Percentiles rank a stretch among this genome's conserved stretches.
Conservation (phyloP, 306 rosid genomes). For the Vachellia pachyceras region DNA sequence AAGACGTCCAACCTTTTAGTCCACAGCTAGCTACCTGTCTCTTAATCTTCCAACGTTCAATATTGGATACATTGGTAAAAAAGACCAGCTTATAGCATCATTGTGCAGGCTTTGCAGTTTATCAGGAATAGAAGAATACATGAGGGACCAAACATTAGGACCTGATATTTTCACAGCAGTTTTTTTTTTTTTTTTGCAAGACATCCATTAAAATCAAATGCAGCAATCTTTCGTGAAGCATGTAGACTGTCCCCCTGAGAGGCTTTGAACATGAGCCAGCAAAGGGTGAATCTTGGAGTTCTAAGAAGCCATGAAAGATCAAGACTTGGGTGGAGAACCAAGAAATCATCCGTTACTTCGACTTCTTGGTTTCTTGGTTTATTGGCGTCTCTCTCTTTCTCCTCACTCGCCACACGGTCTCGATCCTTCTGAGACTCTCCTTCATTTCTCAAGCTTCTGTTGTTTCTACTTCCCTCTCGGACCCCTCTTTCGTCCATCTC, state of each 20-base stretch:
- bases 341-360: no score
- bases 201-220: constrained; percentile 98
- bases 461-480: no score
- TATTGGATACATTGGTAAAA: constrained; percentile 94
- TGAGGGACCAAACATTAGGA: constrained; percentile 81
- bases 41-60: constrained; percentile 91
- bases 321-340: no score
- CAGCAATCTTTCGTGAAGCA: constrained; percentile 90
- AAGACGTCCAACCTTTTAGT: constrained; percentile 92
- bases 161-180: constrained; percentile 70
- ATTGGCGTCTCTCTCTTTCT: no score
- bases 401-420: no score
- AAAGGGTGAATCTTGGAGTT: no score
- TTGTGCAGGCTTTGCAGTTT: constrained; percentile 76
- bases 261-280: no score
- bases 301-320: no score
- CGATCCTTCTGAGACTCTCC: no score
- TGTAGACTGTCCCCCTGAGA: constrained; percentile 83
- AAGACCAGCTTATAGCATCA: constrained; percentile 94
- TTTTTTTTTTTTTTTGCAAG: constrained; percentile 87
- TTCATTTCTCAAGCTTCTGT: no score
- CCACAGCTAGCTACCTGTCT: constrained; percentile 91
- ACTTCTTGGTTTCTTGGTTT: no score
- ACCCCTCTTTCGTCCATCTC: no score
- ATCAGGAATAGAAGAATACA: constrained; percentile 84